Evolutionary conservation across 2,329 filamentous ascomycete species (phyloP).

Genomic region (Colletotrichum graminicola): DNA sequence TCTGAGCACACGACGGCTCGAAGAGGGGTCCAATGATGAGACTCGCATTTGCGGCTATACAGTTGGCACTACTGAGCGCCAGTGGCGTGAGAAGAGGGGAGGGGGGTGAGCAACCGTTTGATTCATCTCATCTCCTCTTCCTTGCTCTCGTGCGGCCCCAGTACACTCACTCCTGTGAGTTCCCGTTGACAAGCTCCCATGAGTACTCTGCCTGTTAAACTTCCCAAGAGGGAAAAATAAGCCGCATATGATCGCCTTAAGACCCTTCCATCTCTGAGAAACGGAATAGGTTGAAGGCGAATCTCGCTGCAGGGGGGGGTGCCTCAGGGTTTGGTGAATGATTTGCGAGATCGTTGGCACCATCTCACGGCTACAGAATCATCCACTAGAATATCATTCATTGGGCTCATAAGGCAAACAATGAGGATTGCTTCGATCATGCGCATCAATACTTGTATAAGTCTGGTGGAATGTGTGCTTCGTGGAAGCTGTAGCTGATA

Average conservation of each 20-base stretch:
- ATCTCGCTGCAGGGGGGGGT: conserved; percentile 1
- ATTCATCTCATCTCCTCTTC: background rate
- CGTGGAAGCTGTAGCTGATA: background rate
- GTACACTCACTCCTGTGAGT: conserved; percentile 20
- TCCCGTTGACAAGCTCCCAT: conserved; percentile 17
- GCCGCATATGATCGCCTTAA: conserved; percentile 3
- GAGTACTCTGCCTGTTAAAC: background rate
- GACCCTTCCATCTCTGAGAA: background rate
- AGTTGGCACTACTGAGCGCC: background rate
- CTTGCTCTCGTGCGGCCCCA: conserved; percentile 2
- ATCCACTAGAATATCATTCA: background rate
- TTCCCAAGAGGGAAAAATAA: conserved; percentile 25
- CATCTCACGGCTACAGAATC: conserved; percentile 20
- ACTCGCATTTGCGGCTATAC: background rate
- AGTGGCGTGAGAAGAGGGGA: background rate
- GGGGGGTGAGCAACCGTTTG: background rate
- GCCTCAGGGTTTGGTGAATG: background rate
- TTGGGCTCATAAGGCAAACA: conserved; percentile 11
- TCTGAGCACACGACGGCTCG: background rate
- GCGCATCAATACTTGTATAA: background rate
- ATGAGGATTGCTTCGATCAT: background rate
- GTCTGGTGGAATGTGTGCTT: background rate
- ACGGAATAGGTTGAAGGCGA: conserved; percentile 3
- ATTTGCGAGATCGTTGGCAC: conserved; percentile 25
- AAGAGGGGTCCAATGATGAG: background rate